phyloP scores from a whole-genome alignment of 495 filamentous ascomycete genomes.

The Penicillium coffeae region DNA sequence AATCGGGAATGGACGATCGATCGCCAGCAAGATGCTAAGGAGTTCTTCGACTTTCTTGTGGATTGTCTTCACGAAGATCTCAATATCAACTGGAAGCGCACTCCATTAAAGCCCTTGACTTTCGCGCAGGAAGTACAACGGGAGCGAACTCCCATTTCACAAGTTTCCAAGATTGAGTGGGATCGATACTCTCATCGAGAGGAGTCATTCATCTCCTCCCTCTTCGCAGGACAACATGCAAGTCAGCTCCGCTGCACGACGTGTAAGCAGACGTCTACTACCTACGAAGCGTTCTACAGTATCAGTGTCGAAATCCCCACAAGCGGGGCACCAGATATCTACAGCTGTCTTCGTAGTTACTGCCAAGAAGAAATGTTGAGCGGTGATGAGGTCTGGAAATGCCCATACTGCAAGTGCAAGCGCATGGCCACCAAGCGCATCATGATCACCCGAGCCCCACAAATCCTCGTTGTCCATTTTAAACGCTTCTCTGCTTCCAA shows the following conservation, averaged over 20 bases:
- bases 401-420: conserved; percentile 63
- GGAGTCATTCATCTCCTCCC: conserved; percentile 59
- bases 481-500: conserved; percentile 65
- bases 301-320: conserved; percentile 64
- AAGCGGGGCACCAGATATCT: conserved; percentile 47
- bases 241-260: conserved; percentile 60
- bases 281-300: conserved; percentile 67
- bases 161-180: conserved; percentile 65
- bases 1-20: conserved; percentile 58
- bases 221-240: conserved; percentile 69
- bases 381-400: conserved; percentile 68
- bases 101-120: conserved; percentile 55
- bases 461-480: conserved; percentile 70
- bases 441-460: conserved; percentile 67
- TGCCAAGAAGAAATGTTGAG: conserved; percentile 63
- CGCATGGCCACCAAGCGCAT: conserved; percentile 70
- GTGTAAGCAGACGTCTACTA: conserved; percentile 64
- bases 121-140: conserved; percentile 58
- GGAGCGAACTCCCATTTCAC: conserved; percentile 56
- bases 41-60: conserved; percentile 70
- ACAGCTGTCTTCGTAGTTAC: conserved; percentile 65
- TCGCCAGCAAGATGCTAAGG: conserved; percentile 73
- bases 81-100: conserved; percentile 60
- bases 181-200: conserved; percentile 64
- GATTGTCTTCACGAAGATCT: conserved; percentile 73